Base-by-base conservation (phyloP, 805 yeast genomes). In the Kodamaea neixiangensis region DNA sequence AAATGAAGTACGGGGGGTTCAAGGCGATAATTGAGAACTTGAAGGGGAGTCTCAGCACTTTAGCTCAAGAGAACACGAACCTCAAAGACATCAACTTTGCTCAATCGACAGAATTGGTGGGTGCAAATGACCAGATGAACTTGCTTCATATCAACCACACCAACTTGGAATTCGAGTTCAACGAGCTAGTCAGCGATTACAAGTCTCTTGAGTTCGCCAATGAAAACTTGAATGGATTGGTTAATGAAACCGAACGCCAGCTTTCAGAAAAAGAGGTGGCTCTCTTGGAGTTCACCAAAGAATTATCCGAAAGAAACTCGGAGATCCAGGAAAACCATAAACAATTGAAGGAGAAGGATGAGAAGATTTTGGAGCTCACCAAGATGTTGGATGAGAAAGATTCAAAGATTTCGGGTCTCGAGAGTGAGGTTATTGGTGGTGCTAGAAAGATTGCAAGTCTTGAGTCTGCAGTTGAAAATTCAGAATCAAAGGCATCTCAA, bases 191-290 rank as follows among this genome's bases (percentile, higher is more conserved):
- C 5, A 21, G 38, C 9, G 54, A 55, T 13, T 49, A 51, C 15
- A 48, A 46, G 5, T 33, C 5, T 11, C 37, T 54, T 15, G 44
- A 45, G 14, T 39, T 11, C 14, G 20, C 44, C 18, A 40, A 21
- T 29, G 29, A 37, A 22, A 47, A 44, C 4, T 34, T 53, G 15
- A 51, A 49, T n/a, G 41, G 21, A 6, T 31, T 22, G 3, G 35
- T 44, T 33, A 31, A 18, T 34, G 49, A 44, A 44, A 41, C 42
- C 35, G 41, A 49, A 41, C n/a, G 48, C 14, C 41, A 38, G 14
- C 42, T 51, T 35, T 29, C 46, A 9, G 55, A 54, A 17, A 54
- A 51, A 14, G 56, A 54, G 3, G 50, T 51, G 17, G 43, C 46
- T 13, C 38, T 54, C 10, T 40, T 46, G 29, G 56, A 54, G 40